Conservation (phyloP, 73 alveolate species). For the Stentor coeruleus region DNA sequence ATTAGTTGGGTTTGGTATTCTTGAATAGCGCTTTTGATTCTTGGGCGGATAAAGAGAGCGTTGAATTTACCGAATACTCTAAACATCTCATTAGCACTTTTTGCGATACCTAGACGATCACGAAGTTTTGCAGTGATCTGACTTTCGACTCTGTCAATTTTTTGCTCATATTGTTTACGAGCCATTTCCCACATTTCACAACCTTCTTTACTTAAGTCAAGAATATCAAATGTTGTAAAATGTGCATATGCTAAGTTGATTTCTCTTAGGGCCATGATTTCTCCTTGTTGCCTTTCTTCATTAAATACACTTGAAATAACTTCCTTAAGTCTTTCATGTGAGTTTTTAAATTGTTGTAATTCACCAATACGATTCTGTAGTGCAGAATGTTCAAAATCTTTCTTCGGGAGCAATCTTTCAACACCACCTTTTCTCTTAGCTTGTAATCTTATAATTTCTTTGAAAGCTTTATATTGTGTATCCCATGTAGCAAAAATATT, state of each 20-base stretch:
- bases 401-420: constrained; percentile 15
- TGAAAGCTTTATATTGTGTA: constrained; percentile 34
- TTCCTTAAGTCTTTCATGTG: constrained; percentile 82
- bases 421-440: constrained; percentile 30
- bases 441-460: constrained; percentile 30
- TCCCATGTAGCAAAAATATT: constrained; percentile 46
- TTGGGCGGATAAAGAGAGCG: constrained; percentile 84
- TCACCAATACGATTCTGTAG: constrained; percentile 70
- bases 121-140: constrained; percentile 82
- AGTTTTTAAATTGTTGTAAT: constrained; percentile 72
- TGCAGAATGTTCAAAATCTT: constrained; percentile 7
- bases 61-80: constrained; percentile 90
- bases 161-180: constrained; percentile 48
- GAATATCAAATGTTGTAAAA: constrained; percentile 53
- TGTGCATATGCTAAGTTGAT: constrained; percentile 64
- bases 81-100: constrained; percentile 91
- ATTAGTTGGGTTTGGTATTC: constrained; percentile 93
- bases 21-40: constrained; percentile 91
- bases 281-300: constrained; percentile 53
- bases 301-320: constrained; percentile 70
- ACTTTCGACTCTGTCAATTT: constrained; percentile 87
- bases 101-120: constrained; percentile 91
- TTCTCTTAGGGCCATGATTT: constrained; percentile 48
- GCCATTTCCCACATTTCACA: constrained; percentile 77
- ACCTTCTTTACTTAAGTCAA: constrained; percentile 89